Evolutionary conservation across 108 stramenopile genomes (phyloP).

Genomic region (Cyclotella distinguenda): DNA sequence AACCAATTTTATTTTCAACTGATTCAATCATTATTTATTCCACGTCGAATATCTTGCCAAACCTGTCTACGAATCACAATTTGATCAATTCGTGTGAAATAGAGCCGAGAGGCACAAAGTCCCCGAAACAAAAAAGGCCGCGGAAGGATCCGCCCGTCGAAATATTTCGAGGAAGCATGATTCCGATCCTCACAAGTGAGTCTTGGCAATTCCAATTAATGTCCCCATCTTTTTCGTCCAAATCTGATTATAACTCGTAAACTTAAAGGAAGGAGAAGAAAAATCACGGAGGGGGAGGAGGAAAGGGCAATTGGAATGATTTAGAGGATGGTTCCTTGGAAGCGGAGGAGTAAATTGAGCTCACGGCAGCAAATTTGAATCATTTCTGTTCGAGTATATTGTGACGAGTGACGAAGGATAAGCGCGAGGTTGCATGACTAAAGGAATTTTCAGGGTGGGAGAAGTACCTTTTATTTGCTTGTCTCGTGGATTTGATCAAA

Average conservation of each 20-base stretch:
- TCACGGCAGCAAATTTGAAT: no score
- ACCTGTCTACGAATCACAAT: not conserved
- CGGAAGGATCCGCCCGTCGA: constrained; percentile 66
- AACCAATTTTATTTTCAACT: no score
- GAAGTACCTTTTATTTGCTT: no score
- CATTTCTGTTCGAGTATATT: no score
- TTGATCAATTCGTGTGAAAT: not conserved
- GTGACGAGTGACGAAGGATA: no score
- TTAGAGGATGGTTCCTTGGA: constrained; percentile 67
- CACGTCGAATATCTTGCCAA: not conserved
- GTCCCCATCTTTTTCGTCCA: not conserved
- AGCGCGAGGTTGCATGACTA: no score
- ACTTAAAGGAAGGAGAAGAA: constrained; percentile 84
- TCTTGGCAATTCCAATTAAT: not conserved
- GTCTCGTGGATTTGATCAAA: no score
- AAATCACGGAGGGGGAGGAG: constrained; percentile 67
- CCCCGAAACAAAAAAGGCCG: constrained; percentile 68
- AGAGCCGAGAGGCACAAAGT: constrained; percentile 48
- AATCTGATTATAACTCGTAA: not conserved
- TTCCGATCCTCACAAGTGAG: constrained; percentile 61
- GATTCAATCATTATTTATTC: no score
- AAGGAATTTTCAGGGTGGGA: no score
- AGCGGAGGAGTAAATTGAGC: no score
- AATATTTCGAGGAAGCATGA: constrained; percentile 79
- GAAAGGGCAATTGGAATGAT: constrained; percentile 80